phyloP scores from a whole-genome alignment of 805 yeast genomes.

The Candida coleopterorum region DNA sequence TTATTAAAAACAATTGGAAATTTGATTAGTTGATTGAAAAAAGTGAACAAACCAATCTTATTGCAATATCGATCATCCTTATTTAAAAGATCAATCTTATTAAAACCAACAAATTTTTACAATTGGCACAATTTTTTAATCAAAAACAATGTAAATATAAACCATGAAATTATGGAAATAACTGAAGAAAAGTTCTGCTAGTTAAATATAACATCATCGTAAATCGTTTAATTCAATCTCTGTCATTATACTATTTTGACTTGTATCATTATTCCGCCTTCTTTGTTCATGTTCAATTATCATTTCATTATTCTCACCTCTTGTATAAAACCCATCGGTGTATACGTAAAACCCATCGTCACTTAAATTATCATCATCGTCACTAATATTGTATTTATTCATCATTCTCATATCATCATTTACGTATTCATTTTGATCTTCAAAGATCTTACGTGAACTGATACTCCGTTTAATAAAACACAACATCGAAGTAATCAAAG shows the following conservation, averaged over 20 bases:
- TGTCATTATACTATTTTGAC: slow-evolving; percentile 1
- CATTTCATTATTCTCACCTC: background rate
- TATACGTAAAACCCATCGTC: slow-evolving; percentile 42
- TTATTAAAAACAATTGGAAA: no score
- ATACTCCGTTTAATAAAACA: slow-evolving; percentile 72
- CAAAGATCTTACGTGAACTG: slow-evolving; percentile 42
- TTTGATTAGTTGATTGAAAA: no score
- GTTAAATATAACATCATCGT: no score
- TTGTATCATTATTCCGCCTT: background rate
- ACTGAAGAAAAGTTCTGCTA: no score
- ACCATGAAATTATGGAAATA: no score
- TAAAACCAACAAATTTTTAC: no score
- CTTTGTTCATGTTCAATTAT: background rate
- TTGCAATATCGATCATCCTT: no score
- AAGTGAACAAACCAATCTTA: no score
- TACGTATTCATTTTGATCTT: slow-evolving; percentile 22
- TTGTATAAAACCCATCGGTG: slow-evolving; percentile 35
- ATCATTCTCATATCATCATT: slow-evolving; percentile 33
- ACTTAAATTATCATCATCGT: slow-evolving; percentile 25
- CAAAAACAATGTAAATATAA: no score
- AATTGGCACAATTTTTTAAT: no score
- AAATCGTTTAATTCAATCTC: slow-evolving; percentile 2
- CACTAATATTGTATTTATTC: slow-evolving; percentile 10
- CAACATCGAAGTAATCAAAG: slow-evolving; percentile 57
- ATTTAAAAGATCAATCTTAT: no score